A percentile compares a stretch with the other conserved stretches of the same genome.
Evolutionary conservation across 129 eudicot genomes (phyloP).

Genomic region (Mikania micrantha): DNA sequence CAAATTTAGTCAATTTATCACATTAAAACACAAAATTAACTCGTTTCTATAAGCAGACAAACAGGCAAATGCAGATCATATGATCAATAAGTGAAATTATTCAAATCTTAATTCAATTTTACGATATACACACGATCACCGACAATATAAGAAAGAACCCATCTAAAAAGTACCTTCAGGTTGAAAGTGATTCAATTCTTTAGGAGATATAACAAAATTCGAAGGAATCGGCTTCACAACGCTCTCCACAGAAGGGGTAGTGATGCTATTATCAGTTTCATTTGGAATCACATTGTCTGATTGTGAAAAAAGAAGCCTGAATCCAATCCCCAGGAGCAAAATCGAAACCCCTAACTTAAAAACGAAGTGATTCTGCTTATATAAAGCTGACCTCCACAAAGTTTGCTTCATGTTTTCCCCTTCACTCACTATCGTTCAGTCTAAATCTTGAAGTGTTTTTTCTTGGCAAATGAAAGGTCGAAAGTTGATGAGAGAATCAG

Average conservation of each 20-base stretch:
- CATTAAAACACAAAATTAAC: slow-evolving; percentile 3
- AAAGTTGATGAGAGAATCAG: not conserved
- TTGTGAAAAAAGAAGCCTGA: slow-evolving; percentile 44
- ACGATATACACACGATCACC: not conserved
- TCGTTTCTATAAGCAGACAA: not conserved
- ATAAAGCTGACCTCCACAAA: slow-evolving; percentile 35
- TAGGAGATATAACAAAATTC: slow-evolving; percentile 16
- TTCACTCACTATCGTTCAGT: slow-evolving; percentile 11
- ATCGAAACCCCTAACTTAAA: slow-evolving; percentile 50
- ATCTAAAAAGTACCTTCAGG: slow-evolving; percentile 26
- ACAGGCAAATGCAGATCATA: no score
- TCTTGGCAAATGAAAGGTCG: slow-evolving; percentile 3
- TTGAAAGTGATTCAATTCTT: slow-evolving; percentile 18
- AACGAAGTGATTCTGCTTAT: slow-evolving; percentile 47
- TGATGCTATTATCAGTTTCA: slow-evolving; percentile 13
- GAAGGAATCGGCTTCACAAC: slow-evolving; percentile 8
- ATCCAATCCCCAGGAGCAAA: slow-evolving; percentile 55
- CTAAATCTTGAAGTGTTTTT: slow-evolving; percentile 1
- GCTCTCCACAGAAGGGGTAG: slow-evolving; percentile 31
- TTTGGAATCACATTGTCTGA: slow-evolving; percentile 38
- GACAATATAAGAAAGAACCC: not conserved
- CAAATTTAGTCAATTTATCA: not conserved
- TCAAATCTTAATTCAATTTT: slow-evolving; percentile 8
- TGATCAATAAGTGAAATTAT: not conserved
- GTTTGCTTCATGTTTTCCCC: slow-evolving; percentile 34